Percentiles rank a stretch among this genome's conserved stretches.
phyloP scores from a whole-genome alignment of 129 eudicot species.

The Tanacetum coccineum region DNA sequence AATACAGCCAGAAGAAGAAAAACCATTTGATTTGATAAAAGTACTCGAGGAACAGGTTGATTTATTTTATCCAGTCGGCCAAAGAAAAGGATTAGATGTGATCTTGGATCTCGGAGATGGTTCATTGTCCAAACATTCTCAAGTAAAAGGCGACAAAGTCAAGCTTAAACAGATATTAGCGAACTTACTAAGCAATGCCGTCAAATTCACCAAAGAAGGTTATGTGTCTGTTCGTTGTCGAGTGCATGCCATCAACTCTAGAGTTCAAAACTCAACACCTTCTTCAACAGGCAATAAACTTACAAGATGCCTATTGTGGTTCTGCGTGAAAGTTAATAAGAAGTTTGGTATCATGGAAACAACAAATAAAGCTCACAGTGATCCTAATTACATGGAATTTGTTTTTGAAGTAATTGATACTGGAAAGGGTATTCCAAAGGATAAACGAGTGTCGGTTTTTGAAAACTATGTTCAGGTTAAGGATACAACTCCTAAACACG shows the following conservation, averaged over 20 bases:
- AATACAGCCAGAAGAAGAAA: conserved; percentile 51
- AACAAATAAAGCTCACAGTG: conserved; percentile 20
- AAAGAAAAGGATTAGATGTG: conserved; percentile 70
- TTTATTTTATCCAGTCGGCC: conserved; percentile 53
- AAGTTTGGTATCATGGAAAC: conserved; percentile 14
- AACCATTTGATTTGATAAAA: conserved; percentile 50
- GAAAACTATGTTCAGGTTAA: conserved; percentile 84
- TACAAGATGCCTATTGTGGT: conserved; percentile 33
- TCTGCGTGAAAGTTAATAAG: conserved; percentile 17
- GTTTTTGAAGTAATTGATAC: conserved; percentile 75
- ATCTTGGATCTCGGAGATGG: conserved; percentile 52
- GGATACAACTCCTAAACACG: conserved; percentile 36
- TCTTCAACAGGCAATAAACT: conserved; percentile 22
- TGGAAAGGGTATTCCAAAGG: conserved; percentile 84
- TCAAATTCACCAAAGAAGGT: conserved; percentile 77
- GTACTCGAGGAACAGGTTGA: conserved; percentile 68
- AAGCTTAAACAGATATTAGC: conserved; percentile 68
- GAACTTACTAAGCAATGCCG: conserved; percentile 76
- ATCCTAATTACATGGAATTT: conserved; percentile 58
- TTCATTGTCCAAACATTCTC: conserved; percentile 41
- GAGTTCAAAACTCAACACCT: conserved; percentile 23
- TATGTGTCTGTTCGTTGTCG: conserved; percentile 45
- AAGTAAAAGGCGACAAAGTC: conserved; percentile 66
- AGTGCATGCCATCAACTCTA: conserved; percentile 45
- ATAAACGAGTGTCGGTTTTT: conserved; percentile 56